phyloP scores from a whole-genome alignment of 768 basidiomycete species.

The Phlebiopsis gigantea region DNA sequence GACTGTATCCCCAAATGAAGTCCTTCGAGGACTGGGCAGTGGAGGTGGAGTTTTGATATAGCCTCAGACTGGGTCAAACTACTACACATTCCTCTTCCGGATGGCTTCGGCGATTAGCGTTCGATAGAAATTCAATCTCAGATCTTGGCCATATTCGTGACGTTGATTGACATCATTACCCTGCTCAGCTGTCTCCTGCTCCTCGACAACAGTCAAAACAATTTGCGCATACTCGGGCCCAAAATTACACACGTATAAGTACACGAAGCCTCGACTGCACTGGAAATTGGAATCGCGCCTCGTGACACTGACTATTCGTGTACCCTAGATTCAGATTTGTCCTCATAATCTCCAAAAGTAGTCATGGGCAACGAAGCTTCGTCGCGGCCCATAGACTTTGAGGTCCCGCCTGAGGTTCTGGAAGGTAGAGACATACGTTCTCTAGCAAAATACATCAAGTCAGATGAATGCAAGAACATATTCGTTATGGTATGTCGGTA shows the following conservation, averaged over 20 bases:
- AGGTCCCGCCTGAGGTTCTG: slow-evolving; percentile 23
- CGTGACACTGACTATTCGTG: background rate
- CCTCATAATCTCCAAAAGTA: background rate
- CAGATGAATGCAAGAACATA: slow-evolving; percentile 59
- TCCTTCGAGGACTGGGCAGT: slow-evolving; percentile 11
- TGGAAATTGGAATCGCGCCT: background rate
- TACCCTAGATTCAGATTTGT: background rate
- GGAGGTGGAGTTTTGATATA: too few relatives aligned
- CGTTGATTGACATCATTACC: slow-evolving; percentile 4
- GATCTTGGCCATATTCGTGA: background rate
- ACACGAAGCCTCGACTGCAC: background rate
- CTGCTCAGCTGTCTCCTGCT: slow-evolving; percentile 1
- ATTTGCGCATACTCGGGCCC: slow-evolving; percentile 5
- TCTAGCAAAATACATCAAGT: slow-evolving; percentile 65
- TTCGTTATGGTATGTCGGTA: slow-evolving; percentile 59
- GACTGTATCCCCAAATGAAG: slow-evolving; percentile 4
- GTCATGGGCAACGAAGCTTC: slow-evolving; percentile 15
- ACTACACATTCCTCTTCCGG: background rate
- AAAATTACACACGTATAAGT: slow-evolving; percentile 1
- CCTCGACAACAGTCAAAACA: background rate
- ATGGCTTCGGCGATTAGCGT: background rate
- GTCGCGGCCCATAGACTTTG: slow-evolving; percentile 3
- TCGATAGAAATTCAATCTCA: background rate
- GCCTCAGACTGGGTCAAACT: too few relatives aligned
- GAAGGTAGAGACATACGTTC: slow-evolving; percentile 34